These are phyloP conservation scores for Colletotrichum abscissum DNA, from an alignment of 2,329 filamentous ascomycete species.

Conservation along the genomic window DNA sequence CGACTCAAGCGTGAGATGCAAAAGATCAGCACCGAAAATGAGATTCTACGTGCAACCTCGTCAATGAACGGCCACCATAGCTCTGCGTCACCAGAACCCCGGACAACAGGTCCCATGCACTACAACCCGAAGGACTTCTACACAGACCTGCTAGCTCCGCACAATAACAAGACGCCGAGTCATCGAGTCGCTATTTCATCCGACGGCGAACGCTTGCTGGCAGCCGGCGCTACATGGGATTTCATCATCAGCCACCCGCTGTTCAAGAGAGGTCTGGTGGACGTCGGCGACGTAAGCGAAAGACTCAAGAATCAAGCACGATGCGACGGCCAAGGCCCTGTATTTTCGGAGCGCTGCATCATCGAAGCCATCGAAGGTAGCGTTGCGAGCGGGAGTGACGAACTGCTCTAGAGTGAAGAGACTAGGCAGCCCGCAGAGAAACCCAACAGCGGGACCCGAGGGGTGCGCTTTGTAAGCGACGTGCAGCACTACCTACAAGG, in stretches of 20 bases:
- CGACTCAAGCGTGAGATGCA: slow-evolving; percentile 86
- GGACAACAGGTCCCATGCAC: slow-evolving; percentile 74
- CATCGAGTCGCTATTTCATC: slow-evolving; percentile 76
- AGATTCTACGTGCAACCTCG: slow-evolving; percentile 87
- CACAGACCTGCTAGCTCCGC: slow-evolving; percentile 69
- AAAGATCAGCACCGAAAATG: slow-evolving; percentile 88
- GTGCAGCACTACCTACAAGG: slow-evolving; percentile 11
- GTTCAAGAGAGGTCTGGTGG: slow-evolving; percentile 81
- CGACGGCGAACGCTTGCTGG: slow-evolving; percentile 76
- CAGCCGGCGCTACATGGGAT: slow-evolving; percentile 88
- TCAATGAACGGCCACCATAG: slow-evolving; percentile 47
- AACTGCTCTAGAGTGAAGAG: slow-evolving; percentile 62
- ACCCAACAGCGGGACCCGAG: background rate
- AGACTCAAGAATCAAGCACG: slow-evolving; percentile 78
- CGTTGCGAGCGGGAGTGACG: slow-evolving; percentile 80
- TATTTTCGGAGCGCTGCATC: slow-evolving; percentile 84
- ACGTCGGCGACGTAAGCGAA: slow-evolving; percentile 85
- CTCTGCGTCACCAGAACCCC: slow-evolving; percentile 58
- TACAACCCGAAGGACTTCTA: slow-evolving; percentile 81
- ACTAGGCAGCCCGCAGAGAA: background rate
- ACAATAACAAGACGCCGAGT: slow-evolving; percentile 71
- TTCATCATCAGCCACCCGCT: slow-evolving; percentile 84
- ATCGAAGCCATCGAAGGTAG: slow-evolving; percentile 81
- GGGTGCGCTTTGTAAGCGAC: slow-evolving; percentile 24
- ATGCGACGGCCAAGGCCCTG: slow-evolving; percentile 89